Evolutionary conservation across 2,329 filamentous ascomycete species (phyloP), one percentile per base, ranked within the genome.

Genomic region (Scorias spongiosa): DNA sequence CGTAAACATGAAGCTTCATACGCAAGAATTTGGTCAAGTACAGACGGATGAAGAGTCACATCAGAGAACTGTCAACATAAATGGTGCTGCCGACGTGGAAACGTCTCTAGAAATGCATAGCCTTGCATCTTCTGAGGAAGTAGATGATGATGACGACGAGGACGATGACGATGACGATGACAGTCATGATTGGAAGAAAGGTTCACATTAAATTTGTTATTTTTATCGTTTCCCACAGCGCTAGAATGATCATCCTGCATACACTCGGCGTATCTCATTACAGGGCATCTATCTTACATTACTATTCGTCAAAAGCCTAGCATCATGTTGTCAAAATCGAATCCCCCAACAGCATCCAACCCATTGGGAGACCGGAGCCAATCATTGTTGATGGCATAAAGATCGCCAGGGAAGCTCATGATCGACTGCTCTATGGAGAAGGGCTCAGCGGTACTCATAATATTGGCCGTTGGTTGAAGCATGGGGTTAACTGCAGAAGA

Each of bases 1-100:
- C 54, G 65, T 76, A 26, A 76, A 75, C 46, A 68, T 76, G 56
- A 71, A 68, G 51, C 51, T 78, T 36, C 32, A 36, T 36, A 12
- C 32, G 32, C 32, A 17, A 12, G 32, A 36, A 9, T 5, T 9
- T 15, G 15, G 15, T 5, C 32, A 36, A 9, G 32, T 3, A 36
- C 32, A 4, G 32, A 15, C 15, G 3, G 32, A 36, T 36, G 32
- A 36, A 12, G 32, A 36, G 32, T 36, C 32, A 12, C 32, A 12
- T 5, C 12, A 12, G 9, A 36, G 32, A 36, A 4, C 11, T 9
- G 15, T 15, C 15, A 15, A 9, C 9, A 12, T 12, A 5, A 12
- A 36, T 36, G 32, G 32, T 15, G 32, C 11, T 12, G 9, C 11
- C 4, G 9, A 36, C 9, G 15, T 36, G 3, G 32, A 36, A 15